phyloP scores from a whole-genome alignment of 2,329 filamentous ascomycete species.

The Tolypocladium album region DNA sequence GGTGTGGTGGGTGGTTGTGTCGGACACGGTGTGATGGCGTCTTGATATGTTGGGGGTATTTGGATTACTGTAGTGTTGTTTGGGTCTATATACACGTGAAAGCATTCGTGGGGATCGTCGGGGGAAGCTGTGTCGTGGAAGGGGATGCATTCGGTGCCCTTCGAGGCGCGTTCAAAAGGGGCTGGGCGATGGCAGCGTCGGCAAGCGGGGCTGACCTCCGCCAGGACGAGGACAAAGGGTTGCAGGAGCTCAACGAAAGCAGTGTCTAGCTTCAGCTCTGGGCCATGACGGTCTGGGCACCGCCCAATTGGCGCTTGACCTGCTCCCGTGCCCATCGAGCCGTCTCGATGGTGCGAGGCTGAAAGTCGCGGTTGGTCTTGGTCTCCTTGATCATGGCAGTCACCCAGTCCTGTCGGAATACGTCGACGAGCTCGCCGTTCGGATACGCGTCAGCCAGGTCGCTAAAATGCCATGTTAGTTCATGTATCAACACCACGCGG shows the following conservation, averaged over 20 bases:
- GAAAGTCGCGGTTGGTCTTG: conserved; percentile 78
- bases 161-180: not conserved
- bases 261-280: conserved; percentile 24
- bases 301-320: conserved; percentile 78
- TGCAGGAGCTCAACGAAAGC: not conserved
- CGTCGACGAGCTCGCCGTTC: conserved; percentile 71
- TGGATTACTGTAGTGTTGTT: conserved; percentile 25
- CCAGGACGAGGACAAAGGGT: not conserved
- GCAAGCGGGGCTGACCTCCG: not conserved
- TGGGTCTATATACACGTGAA: conserved; percentile 27
- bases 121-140: conserved; percentile 18
- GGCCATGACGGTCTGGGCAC: conserved; percentile 38
- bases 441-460: conserved; percentile 93
- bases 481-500: not conserved
- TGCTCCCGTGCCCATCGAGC: conserved; percentile 96
- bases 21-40: conserved; percentile 14
- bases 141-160: conserved; percentile 4
- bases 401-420: conserved; percentile 87
- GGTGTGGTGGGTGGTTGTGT: not conserved
- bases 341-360: conserved; percentile 77
- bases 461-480: conserved; percentile 32
- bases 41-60: conserved; percentile 21
- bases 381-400: conserved; percentile 85
- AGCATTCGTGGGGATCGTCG: conserved; percentile 24
- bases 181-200: not conserved